Evolutionary conservation across 345 rosid species (phyloP).

Genomic region (Gossypium sturtianum): DNA sequence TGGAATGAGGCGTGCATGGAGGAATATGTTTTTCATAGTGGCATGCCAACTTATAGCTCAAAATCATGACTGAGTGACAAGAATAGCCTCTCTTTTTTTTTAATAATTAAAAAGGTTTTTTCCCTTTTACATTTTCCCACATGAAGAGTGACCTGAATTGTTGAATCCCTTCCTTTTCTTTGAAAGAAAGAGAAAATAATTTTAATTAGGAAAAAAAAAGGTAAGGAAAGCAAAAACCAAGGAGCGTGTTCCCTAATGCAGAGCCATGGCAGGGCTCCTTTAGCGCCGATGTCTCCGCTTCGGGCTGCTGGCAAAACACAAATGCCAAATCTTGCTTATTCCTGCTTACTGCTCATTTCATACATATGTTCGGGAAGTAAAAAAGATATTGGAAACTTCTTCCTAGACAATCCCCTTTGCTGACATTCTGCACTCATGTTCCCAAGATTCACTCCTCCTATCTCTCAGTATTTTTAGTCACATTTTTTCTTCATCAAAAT

Average conservation of each 20-base stretch:
- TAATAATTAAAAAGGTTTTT: too few species aligned
- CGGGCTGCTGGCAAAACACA: constrained; percentile 17
- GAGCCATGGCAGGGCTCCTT: constrained; percentile 52
- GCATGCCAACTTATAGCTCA: constrained; percentile 56
- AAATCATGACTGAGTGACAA: constrained; percentile 35
- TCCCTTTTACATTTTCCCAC: too few species aligned
- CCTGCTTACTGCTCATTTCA: constrained; percentile 6
- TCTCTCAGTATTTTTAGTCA: not conserved
- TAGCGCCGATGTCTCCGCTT: constrained; percentile 68
- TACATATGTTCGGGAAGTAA: not conserved
- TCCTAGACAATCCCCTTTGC: constrained; percentile 39
- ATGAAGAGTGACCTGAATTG: not conserved
- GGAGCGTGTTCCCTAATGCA: constrained; percentile 46
- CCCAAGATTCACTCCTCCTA: constrained; percentile 23
- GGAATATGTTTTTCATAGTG: constrained; percentile 41
- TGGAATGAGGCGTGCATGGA: constrained; percentile 38
- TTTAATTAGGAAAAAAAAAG: not conserved
- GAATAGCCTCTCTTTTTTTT: not conserved
- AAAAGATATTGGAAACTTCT: constrained; percentile 8
- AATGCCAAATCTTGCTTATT: constrained; percentile 12
- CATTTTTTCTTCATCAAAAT: not conserved
- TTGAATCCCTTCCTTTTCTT: not conserved
- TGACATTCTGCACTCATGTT: constrained; percentile 57
- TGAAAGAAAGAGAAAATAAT: too few species aligned
- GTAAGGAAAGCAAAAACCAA: constrained; percentile 28